These are phyloP conservation scores for Chrysophaeum taylorii DNA, from an alignment of 352 stramenopile genomes.

Conservation along the genomic window DNA sequence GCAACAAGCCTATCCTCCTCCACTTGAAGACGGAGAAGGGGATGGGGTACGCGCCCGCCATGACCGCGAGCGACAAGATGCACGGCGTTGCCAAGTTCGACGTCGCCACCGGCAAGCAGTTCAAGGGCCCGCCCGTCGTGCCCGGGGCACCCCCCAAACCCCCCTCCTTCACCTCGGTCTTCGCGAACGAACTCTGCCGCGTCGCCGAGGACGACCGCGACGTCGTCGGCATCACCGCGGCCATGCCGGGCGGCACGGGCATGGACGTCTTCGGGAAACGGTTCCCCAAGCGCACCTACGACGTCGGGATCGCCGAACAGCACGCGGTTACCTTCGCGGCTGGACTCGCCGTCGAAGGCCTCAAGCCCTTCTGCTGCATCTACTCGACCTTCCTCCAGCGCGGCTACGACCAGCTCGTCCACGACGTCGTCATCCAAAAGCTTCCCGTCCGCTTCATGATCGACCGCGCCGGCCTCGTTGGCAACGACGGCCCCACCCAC, in stretches of 20 bases:
- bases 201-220: constrained; percentile 58
- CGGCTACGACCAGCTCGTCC: constrained; percentile 70
- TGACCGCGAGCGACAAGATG: constrained; percentile 61
- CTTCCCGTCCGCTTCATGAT: constrained; percentile 67
- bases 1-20: constrained; percentile 59
- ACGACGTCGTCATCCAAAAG: constrained; percentile 74
- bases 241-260: constrained; percentile 68
- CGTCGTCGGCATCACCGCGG: constrained; percentile 68
- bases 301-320: constrained; percentile 75
- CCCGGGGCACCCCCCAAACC: background rate
- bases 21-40: constrained; percentile 73
- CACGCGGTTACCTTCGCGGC: constrained; percentile 73
- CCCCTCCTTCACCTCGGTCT: constrained; percentile 60
- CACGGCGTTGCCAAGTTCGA: constrained; percentile 73
- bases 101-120: constrained; percentile 57
- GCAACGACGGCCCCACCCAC: constrained; percentile 70
- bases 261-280: constrained; percentile 72
- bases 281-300: constrained; percentile 70
- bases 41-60: constrained; percentile 62
- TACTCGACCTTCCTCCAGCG: constrained; percentile 77
- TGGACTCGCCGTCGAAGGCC: constrained; percentile 64
- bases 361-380: constrained; percentile 73
- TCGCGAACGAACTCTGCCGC: constrained; percentile 67
- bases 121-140: constrained; percentile 39
- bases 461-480: constrained; percentile 66